Evolutionary conservation across 345 rosid species (phyloP).

Genomic region (Eucalyptus leucophloia): DNA sequence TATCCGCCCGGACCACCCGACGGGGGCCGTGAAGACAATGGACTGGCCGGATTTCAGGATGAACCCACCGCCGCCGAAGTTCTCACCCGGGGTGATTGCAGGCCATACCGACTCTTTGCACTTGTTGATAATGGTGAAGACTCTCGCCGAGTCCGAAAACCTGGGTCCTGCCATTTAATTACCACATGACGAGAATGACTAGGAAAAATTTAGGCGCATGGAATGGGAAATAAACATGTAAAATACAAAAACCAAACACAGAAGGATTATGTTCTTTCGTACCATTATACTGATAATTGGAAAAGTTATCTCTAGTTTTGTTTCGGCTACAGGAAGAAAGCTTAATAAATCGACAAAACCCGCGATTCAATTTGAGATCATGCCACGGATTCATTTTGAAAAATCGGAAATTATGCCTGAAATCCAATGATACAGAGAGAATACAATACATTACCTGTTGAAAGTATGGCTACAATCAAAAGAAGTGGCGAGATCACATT

Average conservation of each 20-base stretch:
- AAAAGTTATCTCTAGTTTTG: not conserved
- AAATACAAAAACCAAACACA: not conserved
- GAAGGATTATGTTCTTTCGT: not conserved
- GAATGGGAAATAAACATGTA: not conserved
- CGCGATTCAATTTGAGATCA: not conserved
- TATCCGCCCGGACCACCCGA: slow-evolving; percentile 75
- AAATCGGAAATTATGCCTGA: not conserved
- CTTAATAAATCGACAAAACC: not conserved
- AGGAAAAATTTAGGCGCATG: not conserved
- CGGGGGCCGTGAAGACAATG: slow-evolving; percentile 36
- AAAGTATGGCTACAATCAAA: slow-evolving; percentile 7
- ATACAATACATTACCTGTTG: slow-evolving; percentile 18
- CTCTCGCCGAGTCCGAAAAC: slow-evolving; percentile 25
- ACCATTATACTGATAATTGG: not conserved
- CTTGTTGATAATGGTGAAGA: slow-evolving; percentile 56
- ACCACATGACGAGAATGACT: not conserved
- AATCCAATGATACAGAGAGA: not conserved
- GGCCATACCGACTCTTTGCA: slow-evolving; percentile 82
- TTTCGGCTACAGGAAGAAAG: not conserved
- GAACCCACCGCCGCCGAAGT: slow-evolving; percentile 48
- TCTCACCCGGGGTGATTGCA: slow-evolving; percentile 46
- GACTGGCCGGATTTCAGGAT: slow-evolving; percentile 48
- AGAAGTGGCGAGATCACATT: slow-evolving; percentile 8
- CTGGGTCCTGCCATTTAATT: slow-evolving; percentile 16
- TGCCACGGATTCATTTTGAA: not conserved